Base-by-base conservation (phyloP, 2,329 filamentous ascomycete species). In the Arthrobotrys conoides region DNA sequence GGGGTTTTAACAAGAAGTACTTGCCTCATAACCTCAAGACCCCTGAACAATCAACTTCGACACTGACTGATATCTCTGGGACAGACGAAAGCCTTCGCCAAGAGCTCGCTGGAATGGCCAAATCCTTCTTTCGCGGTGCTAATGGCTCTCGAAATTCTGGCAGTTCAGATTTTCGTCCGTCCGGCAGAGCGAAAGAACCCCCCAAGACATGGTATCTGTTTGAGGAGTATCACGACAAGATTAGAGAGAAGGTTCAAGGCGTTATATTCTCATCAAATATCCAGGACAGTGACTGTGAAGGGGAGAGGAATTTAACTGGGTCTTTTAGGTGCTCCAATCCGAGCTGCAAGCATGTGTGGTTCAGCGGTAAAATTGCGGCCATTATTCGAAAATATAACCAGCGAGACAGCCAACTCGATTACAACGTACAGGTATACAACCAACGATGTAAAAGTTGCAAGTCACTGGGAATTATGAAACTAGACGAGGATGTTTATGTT, bases 371-470 rank as follows among this genome's bases (percentile, higher is more conserved):
- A 69, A 51, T 69, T 27, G n/a, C 46, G n/a, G 38, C 65, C 30
- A 38, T 68, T 44, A 57, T 68, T 68, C 46, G 65, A 68, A 57
- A 46, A 68, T 68, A 68, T 30, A 20, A 41, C 24, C n/a, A 33
- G 46, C 6, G 33, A 24, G 65, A 57, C 48, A 33, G 49, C 49
- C 49, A 33, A n/a, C 49, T 59, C 49, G 36, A 16, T 33, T 69
- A 69, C 22, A 57, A 55, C 33, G 65, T 46, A 27, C 49, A 57
- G 49, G 65, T 69, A 33, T 69, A 41, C 51, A 69, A 69, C 49
- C 65, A 59, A 57, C 65, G 49, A 59, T 69, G 49, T 36, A 55
- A 24, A 38, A 57, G 38, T 44, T 69, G 49, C 49, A 69, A 57
- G 9, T 27, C 27, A 46, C 36, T 69, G 33, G 33, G 48, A 44